These are phyloP conservation scores for Fulvia fulva DNA, from an alignment of 2,329 filamentous ascomycete genomes.

Conservation along the genomic window DNA sequence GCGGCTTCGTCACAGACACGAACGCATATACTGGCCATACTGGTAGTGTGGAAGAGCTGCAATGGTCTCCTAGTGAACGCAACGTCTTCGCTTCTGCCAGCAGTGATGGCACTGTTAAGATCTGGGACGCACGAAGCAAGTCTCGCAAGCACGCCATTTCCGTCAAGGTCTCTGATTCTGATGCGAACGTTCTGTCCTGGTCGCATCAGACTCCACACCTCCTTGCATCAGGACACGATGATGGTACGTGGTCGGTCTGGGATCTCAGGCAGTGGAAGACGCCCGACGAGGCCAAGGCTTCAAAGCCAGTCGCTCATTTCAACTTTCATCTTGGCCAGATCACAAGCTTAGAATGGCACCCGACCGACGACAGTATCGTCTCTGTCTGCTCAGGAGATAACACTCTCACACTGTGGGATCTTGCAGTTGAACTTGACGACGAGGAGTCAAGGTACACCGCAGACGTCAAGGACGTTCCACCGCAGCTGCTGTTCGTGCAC, in stretches of 20 bases:
- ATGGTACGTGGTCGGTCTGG: conserved; percentile 94
- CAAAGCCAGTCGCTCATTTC: conserved; percentile 86
- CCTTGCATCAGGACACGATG: conserved; percentile 86
- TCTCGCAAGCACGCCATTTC: conserved; percentile 82
- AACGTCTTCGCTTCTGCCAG: conserved; percentile 94
- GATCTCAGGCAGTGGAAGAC: conserved; percentile 91
- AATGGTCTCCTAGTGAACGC: conserved; percentile 91
- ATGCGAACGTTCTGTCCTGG: conserved; percentile 98
- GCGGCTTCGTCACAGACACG: conserved; percentile 83
- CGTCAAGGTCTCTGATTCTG: conserved; percentile 74
- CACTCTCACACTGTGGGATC: conserved; percentile 92
- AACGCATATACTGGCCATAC: conserved; percentile 79
- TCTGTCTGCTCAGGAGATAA: conserved; percentile 89
- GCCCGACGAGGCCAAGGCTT: conserved; percentile 45
- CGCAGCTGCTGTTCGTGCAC: conserved; percentile 93
- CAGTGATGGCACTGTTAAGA: conserved; percentile 87
- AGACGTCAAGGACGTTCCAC: conserved; percentile 83
- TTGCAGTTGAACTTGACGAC: conserved; percentile 93
- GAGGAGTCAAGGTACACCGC: conserved; percentile 91
- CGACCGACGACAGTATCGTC: conserved; percentile 92
- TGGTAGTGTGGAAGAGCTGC: conserved; percentile 85
- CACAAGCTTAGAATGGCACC: conserved; percentile 95
- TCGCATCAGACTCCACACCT: conserved; percentile 83
- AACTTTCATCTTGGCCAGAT: conserved; percentile 95
- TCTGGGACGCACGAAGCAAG: conserved; percentile 94